Percentiles rank a stretch among this genome's conserved stretches.
phyloP scores from a whole-genome alignment of 73 alveolate species.

The Paramecium octaurelia region DNA sequence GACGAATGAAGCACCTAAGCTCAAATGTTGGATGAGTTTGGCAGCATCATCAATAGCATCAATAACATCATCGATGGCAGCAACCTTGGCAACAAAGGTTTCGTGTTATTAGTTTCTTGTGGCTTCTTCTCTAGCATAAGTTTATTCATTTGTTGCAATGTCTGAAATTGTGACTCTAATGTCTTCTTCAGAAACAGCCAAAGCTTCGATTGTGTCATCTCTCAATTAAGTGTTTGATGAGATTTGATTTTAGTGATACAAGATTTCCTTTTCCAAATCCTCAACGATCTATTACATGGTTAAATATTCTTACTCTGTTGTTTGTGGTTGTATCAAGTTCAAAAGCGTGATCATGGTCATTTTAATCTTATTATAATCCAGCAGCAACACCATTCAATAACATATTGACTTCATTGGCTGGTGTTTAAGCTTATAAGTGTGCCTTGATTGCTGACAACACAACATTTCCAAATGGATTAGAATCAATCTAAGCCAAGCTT shows the following conservation, averaged over 20 bases:
- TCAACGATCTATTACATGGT: not conserved
- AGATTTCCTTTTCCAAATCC: conserved; percentile 25
- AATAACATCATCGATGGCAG: conserved; percentile 52
- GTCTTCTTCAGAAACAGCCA: conserved; percentile 40
- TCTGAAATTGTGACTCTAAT: conserved; percentile 15
- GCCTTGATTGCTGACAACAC: conserved; percentile 55
- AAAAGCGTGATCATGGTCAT: conserved; percentile 4
- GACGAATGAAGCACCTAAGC: conserved; percentile 60
- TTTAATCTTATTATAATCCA: conserved; percentile 30
- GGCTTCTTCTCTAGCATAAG: conserved; percentile 51
- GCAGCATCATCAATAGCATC: conserved; percentile 63
- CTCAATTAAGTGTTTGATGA: conserved; percentile 17
- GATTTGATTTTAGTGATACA: conserved; percentile 16
- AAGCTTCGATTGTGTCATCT: conserved; percentile 48
- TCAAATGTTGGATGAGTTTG: conserved; percentile 48
- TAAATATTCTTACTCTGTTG: not conserved
- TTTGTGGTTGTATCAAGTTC: not conserved
- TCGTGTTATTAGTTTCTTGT: conserved; percentile 39
- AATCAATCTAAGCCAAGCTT: conserved; percentile 46
- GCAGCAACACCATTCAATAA: conserved; percentile 39
- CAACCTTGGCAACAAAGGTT: conserved; percentile 24
- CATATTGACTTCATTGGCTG: conserved; percentile 48
- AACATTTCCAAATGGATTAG: conserved; percentile 49
- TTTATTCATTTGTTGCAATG: conserved; percentile 39
- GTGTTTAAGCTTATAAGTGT: conserved; percentile 42